Conservation (phyloP, 2,329 filamentous ascomycete species). For the Aspergillus vadensis region DNA sequence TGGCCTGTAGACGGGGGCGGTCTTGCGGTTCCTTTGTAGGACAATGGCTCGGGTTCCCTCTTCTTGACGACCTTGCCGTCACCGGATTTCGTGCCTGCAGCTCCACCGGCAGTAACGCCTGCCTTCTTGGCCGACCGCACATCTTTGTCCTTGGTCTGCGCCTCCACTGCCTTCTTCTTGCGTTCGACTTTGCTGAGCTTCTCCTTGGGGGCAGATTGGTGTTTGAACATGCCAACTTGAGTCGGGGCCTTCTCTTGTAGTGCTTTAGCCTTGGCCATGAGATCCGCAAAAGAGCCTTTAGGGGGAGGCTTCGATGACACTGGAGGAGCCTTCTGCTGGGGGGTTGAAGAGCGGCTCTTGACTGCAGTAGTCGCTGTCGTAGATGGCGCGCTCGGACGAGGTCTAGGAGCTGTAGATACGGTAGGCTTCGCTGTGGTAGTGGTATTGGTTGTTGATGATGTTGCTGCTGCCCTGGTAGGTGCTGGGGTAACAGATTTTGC, state of each 20-base stretch:
- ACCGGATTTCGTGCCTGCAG: slow-evolving; percentile 24
- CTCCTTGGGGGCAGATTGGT: slow-evolving; percentile 57
- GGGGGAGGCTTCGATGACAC: slow-evolving; percentile 50
- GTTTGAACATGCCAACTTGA: slow-evolving; percentile 56
- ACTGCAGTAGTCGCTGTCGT: slow-evolving; percentile 5
- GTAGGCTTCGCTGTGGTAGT: slow-evolving; percentile 19
- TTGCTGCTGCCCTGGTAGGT: slow-evolving; percentile 16
- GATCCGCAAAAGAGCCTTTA: slow-evolving; percentile 61
- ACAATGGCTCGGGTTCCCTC: slow-evolving; percentile 33
- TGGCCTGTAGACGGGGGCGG: slow-evolving; percentile 29
- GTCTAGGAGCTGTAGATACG: slow-evolving; percentile 23
- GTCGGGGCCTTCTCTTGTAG: slow-evolving; percentile 50
- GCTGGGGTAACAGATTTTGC: slow-evolving; percentile 28
- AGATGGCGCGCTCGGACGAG: slow-evolving; percentile 5
- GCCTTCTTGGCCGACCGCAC: slow-evolving; percentile 34
- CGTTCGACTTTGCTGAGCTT: slow-evolving; percentile 59
- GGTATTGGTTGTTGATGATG: slow-evolving; percentile 7
- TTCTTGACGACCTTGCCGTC: slow-evolving; percentile 30
- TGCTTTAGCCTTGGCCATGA: slow-evolving; percentile 61
- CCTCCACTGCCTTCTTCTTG: slow-evolving; percentile 46
- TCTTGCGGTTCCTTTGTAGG: slow-evolving; percentile 45
- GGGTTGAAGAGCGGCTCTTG: slow-evolving; percentile 21
- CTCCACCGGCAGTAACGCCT: slow-evolving; percentile 21
- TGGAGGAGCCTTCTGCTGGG: slow-evolving; percentile 22
- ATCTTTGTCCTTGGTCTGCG: slow-evolving; percentile 45